Conservation (phyloP, 2,329 filamentous ascomycete species). For the Fusarium nematophilum region DNA sequence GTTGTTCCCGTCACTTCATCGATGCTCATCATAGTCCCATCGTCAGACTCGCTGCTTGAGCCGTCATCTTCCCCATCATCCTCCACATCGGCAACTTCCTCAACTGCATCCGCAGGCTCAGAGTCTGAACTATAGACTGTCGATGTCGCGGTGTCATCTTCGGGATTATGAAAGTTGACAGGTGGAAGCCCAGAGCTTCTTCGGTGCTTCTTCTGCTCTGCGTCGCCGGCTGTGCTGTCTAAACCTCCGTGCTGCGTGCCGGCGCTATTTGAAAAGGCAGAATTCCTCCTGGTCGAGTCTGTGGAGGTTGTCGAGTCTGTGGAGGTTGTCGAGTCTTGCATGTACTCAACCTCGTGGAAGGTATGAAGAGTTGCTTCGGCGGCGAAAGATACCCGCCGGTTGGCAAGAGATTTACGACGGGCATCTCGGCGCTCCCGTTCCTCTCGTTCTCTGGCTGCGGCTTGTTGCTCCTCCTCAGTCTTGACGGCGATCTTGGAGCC, state of each 20-base stretch:
- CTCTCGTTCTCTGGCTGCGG: slow-evolving; percentile 75
- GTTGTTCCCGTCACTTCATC: slow-evolving; percentile 81
- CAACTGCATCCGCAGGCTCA: slow-evolving; percentile 65
- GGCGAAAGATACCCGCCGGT: slow-evolving; percentile 94
- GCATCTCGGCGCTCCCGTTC: slow-evolving; percentile 84
- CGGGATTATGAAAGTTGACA: slow-evolving; percentile 72
- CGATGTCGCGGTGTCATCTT: slow-evolving; percentile 77
- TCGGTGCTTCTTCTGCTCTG: slow-evolving; percentile 69
- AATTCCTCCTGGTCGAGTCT: slow-evolving; percentile 80
- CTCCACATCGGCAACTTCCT: slow-evolving; percentile 66
- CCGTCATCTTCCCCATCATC: slow-evolving; percentile 57
- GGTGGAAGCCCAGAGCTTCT: slow-evolving; percentile 75
- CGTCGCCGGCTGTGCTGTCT: slow-evolving; percentile 73
- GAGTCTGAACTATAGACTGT: slow-evolving; percentile 80
- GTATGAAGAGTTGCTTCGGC: slow-evolving; percentile 97
- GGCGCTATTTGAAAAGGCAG: slow-evolving; percentile 47
- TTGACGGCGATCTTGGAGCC: slow-evolving; percentile 71
- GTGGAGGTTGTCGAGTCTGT: slow-evolving; percentile 86
- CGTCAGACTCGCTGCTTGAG: slow-evolving; percentile 71
- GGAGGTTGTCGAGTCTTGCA: slow-evolving; percentile 86
- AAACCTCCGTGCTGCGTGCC: slow-evolving; percentile 61
- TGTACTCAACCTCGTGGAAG: slow-evolving; percentile 92
- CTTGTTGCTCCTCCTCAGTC: slow-evolving; percentile 77
- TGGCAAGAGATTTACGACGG: slow-evolving; percentile 90
- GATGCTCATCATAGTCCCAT: slow-evolving; percentile 84